These are phyloP conservation scores for Zygotorulaspora mrakii DNA, from an alignment of 1,139 yeast genomes.

Conservation along the genomic window DNA sequence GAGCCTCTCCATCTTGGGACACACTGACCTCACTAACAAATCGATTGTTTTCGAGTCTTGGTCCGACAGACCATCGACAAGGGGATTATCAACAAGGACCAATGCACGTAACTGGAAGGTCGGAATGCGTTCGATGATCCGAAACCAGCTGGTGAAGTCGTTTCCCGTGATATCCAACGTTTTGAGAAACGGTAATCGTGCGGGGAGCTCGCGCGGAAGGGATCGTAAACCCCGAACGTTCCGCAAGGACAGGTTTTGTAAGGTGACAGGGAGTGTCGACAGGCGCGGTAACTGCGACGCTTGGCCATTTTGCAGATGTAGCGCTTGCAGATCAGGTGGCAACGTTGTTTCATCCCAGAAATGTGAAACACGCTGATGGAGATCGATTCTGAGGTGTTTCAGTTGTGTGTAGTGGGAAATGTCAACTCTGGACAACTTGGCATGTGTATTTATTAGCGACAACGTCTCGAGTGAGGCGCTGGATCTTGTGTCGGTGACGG, in stretches of 20 bases:
- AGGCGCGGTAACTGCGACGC: conserved; percentile 10
- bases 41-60: background rate
- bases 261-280: conserved; percentile 11
- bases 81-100: conserved; percentile 11
- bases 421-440: background rate
- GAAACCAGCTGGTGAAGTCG: conserved; percentile 12
- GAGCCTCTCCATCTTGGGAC: conserved; percentile 1
- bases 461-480: conserved; percentile 7
- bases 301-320: conserved; percentile 9
- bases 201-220: conserved; percentile 10
- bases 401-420: background rate
- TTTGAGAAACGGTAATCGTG: conserved; percentile 11
- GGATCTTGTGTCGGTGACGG: conserved; percentile 11
- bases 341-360: background rate
- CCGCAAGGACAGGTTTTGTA: conserved; percentile 8
- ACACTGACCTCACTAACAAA: background rate
- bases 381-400: background rate
- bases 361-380: background rate
- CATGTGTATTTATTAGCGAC: conserved; percentile 8
- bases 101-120: conserved; percentile 10
- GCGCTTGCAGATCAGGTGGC: conserved; percentile 9
- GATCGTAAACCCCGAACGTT: conserved; percentile 9
- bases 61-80: background rate
- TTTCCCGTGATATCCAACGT: conserved; percentile 11
- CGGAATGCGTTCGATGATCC: conserved; percentile 12